Base-by-base conservation (phyloP, 805 yeast genomes). In the Cyberlindnera mississippiensis region DNA sequence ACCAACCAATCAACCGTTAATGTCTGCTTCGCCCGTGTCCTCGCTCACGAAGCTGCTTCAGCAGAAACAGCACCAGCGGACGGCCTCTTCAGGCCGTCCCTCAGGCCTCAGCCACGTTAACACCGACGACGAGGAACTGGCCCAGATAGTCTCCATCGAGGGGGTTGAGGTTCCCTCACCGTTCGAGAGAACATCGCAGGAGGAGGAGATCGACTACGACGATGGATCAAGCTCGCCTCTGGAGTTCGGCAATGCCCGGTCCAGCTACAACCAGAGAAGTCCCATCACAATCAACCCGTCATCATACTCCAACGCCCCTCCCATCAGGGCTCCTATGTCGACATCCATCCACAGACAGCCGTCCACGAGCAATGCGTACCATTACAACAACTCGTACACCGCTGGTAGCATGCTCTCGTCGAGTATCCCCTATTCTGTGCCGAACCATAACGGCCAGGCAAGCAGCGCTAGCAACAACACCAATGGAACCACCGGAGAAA, bases 401-500 rank as follows among this genome's bases (percentile, higher is more conserved):
- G 37, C 42, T 14, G 46, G 44, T 6, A 42, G 48, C 31, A 29
- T 42, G 20, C 36, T 52, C 4, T 52, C 56, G 9, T 45, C 55
- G 15, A 50, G 55, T 28, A 54, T 54, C 11, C 59, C 59, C 4
- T 54, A 40, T 35, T 49, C 57, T 1, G 59, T 54, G 27, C 59
- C 59, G 16, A 52, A 49, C 35, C 44, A 44, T 27, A 44, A 38
- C 13, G 40, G 44, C 16, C 13, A 29, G 11, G 24, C 38, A 20
- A 20, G 9, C 24, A 20, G 24, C 24, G 9, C 8, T 9, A 40
- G 14, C 24, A 18, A 38, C 53, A 24, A 46, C 69, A 78, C 30
- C 19, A 85, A 85, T 18, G 82, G 85, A 8, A 56, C 55, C 49
- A 46, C 38, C 35, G 45, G 42, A 32, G 13, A 63, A 35, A 20